Evolutionary conservation across 768 basidiomycete genomes (phyloP).

Genomic region (Psilocybe azurescens): DNA sequence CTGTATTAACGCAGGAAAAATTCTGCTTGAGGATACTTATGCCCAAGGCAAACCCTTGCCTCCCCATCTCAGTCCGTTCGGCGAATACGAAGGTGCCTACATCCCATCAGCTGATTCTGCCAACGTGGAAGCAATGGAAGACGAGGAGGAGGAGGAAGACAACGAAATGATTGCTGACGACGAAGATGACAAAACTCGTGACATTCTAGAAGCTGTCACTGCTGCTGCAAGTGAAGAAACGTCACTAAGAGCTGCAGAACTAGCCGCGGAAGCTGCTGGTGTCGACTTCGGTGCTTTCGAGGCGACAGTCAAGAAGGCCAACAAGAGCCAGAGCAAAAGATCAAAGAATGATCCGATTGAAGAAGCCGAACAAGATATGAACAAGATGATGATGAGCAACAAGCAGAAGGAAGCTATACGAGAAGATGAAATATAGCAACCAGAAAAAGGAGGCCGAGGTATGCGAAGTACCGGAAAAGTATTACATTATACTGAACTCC

Average conservation of each 20-base stretch:
- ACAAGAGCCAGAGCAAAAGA: slow-evolving; percentile 44
- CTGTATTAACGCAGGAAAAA: slow-evolving; percentile 86
- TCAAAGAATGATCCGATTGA: slow-evolving; percentile 32
- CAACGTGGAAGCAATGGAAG: slow-evolving; percentile 29
- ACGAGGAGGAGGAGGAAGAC: slow-evolving; percentile 36
- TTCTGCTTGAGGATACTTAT: slow-evolving; percentile 87
- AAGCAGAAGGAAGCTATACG: slow-evolving; percentile 91
- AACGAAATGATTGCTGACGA: slow-evolving; percentile 23
- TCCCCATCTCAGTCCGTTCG: slow-evolving; percentile 96
- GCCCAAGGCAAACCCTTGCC: slow-evolving; percentile 86
- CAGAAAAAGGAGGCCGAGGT: slow-evolving; percentile 83
- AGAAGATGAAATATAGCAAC: slow-evolving; percentile 90
- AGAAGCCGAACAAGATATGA: slow-evolving; percentile 80
- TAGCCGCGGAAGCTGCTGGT: slow-evolving; percentile 90
- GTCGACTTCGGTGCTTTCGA: slow-evolving; percentile 82
- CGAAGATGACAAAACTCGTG: slow-evolving; percentile 22
- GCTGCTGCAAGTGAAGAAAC: slow-evolving; percentile 50
- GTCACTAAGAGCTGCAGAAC: slow-evolving; percentile 82
- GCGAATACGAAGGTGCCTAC: slow-evolving; percentile 78
- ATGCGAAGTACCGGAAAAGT: slow-evolving; percentile 30
- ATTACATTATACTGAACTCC: background rate
- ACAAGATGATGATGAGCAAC: slow-evolving; percentile 98
- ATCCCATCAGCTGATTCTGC: slow-evolving; percentile 53
- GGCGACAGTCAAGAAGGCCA: slow-evolving; percentile 69
- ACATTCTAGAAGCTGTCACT: slow-evolving; percentile 17